A percentile compares a stretch with the other conserved stretches of the same genome.
Evolutionary conservation across 257 asterid species (phyloP).

Genomic region (Solanum megistacrolobum): DNA sequence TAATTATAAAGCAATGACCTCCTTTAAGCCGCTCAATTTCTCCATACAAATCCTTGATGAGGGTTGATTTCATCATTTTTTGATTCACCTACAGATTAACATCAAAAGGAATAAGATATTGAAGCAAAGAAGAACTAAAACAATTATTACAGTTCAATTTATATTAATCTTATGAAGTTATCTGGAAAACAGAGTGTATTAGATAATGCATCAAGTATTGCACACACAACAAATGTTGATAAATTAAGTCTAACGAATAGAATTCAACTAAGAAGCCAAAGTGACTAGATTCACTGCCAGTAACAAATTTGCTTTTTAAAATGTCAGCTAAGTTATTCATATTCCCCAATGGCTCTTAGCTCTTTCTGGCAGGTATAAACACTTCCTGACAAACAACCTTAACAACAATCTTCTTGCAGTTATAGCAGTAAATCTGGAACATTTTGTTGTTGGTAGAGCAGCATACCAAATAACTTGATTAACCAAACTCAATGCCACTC

Average conservation of each 20-base stretch:
- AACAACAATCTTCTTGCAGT: not conserved
- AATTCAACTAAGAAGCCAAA: not conserved
- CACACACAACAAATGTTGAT: not conserved
- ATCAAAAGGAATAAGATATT: not conserved
- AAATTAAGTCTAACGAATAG: not conserved
- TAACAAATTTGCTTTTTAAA: not conserved
- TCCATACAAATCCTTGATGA: slow-evolving; percentile 7
- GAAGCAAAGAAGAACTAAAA: not conserved
- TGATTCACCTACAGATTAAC: slow-evolving; percentile 58
- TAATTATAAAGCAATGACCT: not conserved
- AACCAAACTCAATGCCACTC: not conserved
- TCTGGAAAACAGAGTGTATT: not conserved
- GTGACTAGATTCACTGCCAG: not conserved
- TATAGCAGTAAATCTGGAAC: not conserved
- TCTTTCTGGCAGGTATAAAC: not conserved
- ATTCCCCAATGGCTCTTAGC: not conserved
- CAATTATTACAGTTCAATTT: not conserved
- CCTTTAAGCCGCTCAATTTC: slow-evolving; percentile 11
- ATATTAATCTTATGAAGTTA: not conserved
- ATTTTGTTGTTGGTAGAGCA: not conserved
- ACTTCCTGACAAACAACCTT: not conserved
- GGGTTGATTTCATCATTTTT: slow-evolving; percentile 42
- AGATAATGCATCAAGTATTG: not conserved
- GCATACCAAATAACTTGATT: not conserved
- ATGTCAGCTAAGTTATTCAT: not conserved